phyloP scores from a whole-genome alignment of 1,284 basidiomycete species.

The Ustilago vetiveriae region DNA sequence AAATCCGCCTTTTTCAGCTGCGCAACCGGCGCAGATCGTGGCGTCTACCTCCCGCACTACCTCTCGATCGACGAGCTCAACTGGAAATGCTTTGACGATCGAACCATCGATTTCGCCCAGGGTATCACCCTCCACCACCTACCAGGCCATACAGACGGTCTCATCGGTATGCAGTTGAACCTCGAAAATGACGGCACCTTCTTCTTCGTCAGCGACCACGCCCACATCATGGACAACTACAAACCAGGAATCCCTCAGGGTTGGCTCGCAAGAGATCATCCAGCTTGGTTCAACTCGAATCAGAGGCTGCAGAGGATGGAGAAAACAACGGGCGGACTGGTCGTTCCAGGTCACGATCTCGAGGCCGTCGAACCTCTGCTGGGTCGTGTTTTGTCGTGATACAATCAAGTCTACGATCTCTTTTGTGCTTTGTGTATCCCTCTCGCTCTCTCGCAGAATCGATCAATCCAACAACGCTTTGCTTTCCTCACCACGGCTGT shows the following conservation, averaged over 20 bases:
- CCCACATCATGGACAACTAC: slow-evolving; percentile 56
- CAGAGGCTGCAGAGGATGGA: slow-evolving; percentile 53
- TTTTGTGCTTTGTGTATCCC: too few relatives aligned
- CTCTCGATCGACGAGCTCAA: slow-evolving; percentile 50
- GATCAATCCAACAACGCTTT: too few relatives aligned
- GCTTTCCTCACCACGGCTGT: too few relatives aligned
- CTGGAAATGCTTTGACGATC: slow-evolving; percentile 63
- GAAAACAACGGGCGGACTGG: slow-evolving; percentile 42
- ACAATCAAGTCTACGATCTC: not conserved
- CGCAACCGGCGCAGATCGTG: slow-evolving; percentile 57
- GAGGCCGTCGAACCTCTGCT: slow-evolving; percentile 36
- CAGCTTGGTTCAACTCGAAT: slow-evolving; percentile 57
- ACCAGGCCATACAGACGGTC: slow-evolving; percentile 62
- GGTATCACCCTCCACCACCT: slow-evolving; percentile 62
- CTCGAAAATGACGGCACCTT: slow-evolving; percentile 54
- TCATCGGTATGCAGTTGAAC: slow-evolving; percentile 61
- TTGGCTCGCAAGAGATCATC: slow-evolving; percentile 56
- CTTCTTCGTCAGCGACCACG: slow-evolving; percentile 53
- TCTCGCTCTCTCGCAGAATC: too few relatives aligned
- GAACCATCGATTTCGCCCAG: slow-evolving; percentile 53
- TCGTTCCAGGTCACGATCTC: slow-evolving; percentile 55
- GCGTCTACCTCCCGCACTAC: slow-evolving; percentile 56
- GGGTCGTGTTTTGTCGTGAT: slow-evolving; percentile 28
- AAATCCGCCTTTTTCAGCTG: slow-evolving; percentile 55
- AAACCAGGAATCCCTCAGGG: slow-evolving; percentile 54